Evolutionary conservation across 1,284 basidiomycete species (phyloP), one percentile per base, ranked within the genome.

Genomic region (Trichosporon ovoides): DNA sequence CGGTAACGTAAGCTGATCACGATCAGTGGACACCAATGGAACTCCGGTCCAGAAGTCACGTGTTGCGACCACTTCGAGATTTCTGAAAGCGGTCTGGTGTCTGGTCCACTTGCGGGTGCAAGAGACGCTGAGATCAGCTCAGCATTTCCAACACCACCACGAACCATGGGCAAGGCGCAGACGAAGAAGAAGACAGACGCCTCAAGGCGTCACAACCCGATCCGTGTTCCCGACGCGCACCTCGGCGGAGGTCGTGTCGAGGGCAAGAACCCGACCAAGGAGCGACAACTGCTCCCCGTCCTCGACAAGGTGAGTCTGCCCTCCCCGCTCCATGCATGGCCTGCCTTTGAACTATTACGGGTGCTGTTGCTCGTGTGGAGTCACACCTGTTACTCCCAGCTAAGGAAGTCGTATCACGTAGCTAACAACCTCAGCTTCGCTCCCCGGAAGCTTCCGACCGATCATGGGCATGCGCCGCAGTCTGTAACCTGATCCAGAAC

Each of bases 401-500:
- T n/a, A n/a, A n/a, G n/a, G n/a, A n/a, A n/a, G n/a, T n/a, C n/a
- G n/a, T n/a, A n/a, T n/a, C n/a, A n/a, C n/a, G n/a, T n/a, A 20
- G 12, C 34, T 52, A 20, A 40, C 50, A 31, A n/a, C 28, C 28
- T 31, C 2, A 77, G 77, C 72, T 78, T 55, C 38, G 66, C 55
- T 73, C 87, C 58, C 68, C 84, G 7, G 89, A 93, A 64, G 80
- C 83, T 11, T 77, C 82, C 2, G 91, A 95, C 68, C 83, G 91
- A 53, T 89, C 89, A 70, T 94, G 91, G 91, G 90, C 91, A 5
- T 94, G 91, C 71, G 89, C 91, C 28, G 91, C 91, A 0, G 87
- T 93, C 19, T 90, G 88, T 13, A 93, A 90, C 73, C 79, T 95
- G 57, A 92, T 94, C 60, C 87, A 91, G 72, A 87, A 87, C 65